phyloP scores from a whole-genome alignment of 108 stramenopile species.

The Cylindrotheca closterium region DNA sequence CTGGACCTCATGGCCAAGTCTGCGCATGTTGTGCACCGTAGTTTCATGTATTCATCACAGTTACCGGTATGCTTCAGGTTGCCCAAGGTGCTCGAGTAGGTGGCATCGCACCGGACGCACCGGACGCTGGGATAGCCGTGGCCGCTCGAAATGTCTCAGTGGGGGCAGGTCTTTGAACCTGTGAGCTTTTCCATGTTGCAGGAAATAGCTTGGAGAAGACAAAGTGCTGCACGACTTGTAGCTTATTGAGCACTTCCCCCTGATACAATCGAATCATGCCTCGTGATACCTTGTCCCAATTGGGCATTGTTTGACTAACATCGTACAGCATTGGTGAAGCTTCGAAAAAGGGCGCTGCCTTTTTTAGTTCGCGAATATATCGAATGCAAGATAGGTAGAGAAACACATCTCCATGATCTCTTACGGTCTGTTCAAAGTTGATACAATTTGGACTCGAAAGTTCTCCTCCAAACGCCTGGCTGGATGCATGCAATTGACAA shows the following conservation, averaged over 20 bases:
- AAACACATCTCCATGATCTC: slow-evolving; percentile 28
- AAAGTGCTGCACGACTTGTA: slow-evolving; percentile 95
- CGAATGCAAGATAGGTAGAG: slow-evolving; percentile 86
- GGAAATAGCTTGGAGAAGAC: slow-evolving; percentile 86
- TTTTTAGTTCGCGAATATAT: slow-evolving; percentile 84
- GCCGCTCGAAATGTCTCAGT: slow-evolving; percentile 54
- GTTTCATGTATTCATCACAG: too few relatives aligned
- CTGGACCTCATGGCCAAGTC: too few relatives aligned
- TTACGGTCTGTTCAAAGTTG: slow-evolving; percentile 17
- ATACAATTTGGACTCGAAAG: slow-evolving; percentile 22
- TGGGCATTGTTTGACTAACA: slow-evolving; percentile 69
- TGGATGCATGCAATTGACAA: slow-evolving; percentile 53
- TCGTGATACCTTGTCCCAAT: slow-evolving; percentile 79
- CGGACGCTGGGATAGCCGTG: background rate
- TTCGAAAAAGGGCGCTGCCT: slow-evolving; percentile 90
- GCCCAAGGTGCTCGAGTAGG: slow-evolving; percentile 25
- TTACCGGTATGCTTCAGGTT: background rate
- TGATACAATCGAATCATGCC: slow-evolving; percentile 82
- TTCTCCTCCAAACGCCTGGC: slow-evolving; percentile 4
- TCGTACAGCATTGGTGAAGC: slow-evolving; percentile 93
- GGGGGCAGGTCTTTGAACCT: slow-evolving; percentile 46
- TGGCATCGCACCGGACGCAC: background rate
- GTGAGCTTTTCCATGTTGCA: slow-evolving; percentile 68
- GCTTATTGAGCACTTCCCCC: slow-evolving; percentile 92
- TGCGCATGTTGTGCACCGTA: too few relatives aligned